phyloP scores from a whole-genome alignment of 192 early-diverging fungal species.

The Backusella australiensis region DNA sequence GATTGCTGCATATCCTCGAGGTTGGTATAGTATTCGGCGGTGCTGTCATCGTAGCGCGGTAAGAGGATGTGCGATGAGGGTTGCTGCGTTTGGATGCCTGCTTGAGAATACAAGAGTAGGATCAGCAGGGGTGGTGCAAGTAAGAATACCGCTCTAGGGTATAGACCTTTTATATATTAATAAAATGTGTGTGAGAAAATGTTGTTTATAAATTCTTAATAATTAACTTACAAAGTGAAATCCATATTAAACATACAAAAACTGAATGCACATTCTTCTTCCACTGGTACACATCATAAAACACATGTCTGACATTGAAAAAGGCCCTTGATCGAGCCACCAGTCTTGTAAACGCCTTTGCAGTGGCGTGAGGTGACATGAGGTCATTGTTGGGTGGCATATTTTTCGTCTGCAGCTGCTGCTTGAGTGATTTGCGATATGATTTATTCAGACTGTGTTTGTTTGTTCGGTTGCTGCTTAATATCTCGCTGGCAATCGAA shows the following conservation, averaged over 20 bases:
- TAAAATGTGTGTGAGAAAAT: not conserved
- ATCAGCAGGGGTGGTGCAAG: constrained; percentile 24
- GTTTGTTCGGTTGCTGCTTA: not conserved
- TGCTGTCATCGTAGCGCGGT: constrained; percentile 32
- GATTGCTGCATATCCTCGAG: constrained; percentile 61
- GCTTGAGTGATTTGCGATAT: constrained; percentile 26
- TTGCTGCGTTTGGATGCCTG: constrained; percentile 11
- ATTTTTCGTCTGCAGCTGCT: constrained; percentile 15
- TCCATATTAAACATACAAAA: constrained; percentile 12
- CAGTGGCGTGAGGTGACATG: constrained; percentile 21
- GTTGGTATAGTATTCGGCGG: constrained; percentile 63
- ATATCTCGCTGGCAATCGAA: not conserved
- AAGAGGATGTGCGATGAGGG: constrained; percentile 18
- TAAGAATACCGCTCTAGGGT: constrained; percentile 1
- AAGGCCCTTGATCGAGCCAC: constrained; percentile 30
- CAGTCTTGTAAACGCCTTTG: constrained; percentile 29
- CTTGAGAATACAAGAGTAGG: constrained; percentile 11
- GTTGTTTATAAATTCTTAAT: constrained; percentile 9
- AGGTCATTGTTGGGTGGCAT: not conserved
- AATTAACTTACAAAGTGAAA: constrained; percentile 15
- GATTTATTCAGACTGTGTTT: constrained; percentile 12
- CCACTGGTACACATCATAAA: constrained; percentile 29
- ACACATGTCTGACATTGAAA: constrained; percentile 4
- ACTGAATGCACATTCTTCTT: constrained; percentile 4
- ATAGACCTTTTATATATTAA: constrained; percentile 17